phyloP scores from a whole-genome alignment of 2,329 filamentous ascomycete species.

The Sporothrix brunneoviolacea region DNA sequence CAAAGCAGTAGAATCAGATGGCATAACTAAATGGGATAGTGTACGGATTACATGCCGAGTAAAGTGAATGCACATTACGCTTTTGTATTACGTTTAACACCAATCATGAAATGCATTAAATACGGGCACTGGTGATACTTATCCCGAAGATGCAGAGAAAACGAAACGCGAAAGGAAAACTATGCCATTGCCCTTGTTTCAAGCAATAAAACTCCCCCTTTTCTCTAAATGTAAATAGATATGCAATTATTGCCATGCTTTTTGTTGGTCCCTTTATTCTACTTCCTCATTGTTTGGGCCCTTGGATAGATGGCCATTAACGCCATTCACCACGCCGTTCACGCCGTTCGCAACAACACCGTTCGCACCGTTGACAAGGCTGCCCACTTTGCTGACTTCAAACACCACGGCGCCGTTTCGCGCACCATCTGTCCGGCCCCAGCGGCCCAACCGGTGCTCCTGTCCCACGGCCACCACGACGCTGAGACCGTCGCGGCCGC shows the following conservation, averaged over 20 bases:
- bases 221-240: no score
- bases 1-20: no score
- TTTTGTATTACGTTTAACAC: no score
- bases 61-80: no score
- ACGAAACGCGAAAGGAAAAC: no score
- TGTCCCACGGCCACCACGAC: slow-evolving; percentile 81
- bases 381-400: slow-evolving; percentile 48
- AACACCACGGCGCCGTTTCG: slow-evolving; percentile 85
- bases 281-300: slow-evolving; percentile 16
- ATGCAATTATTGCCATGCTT: slow-evolving; percentile 9
- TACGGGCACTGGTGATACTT: no score
- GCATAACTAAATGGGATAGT: no score
- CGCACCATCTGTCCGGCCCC: slow-evolving; percentile 58
- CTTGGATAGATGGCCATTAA: slow-evolving; percentile 15
- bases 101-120: no score
- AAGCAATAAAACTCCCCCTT: no score
- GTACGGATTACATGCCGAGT: no score
- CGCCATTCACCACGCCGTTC: slow-evolving; percentile 6
- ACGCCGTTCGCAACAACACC: slow-evolving; percentile 22
- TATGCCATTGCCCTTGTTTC: not conserved
- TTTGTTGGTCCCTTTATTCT: slow-evolving; percentile 3
- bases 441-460: slow-evolving; percentile 78
- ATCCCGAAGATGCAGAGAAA: no score
- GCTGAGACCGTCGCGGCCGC: slow-evolving; percentile 69
- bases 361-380: not conserved